These are phyloP conservation scores for Lentinula aciculospora DNA, from an alignment of 768 basidiomycete species.

Conservation along the genomic window DNA sequence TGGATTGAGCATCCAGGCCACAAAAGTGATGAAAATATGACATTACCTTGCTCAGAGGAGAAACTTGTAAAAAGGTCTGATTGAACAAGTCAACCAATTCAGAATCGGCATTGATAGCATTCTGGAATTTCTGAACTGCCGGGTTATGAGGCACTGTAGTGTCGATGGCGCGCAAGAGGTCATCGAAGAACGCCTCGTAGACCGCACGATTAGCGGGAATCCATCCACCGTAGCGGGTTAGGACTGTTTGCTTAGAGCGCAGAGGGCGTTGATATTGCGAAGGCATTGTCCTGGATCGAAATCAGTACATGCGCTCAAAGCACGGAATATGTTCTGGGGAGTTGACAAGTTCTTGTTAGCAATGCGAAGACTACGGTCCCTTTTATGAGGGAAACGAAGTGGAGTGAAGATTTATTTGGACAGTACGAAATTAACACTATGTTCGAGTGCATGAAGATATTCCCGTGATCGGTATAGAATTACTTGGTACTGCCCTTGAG, in stretches of 20 bases:
- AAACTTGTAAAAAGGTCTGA: constrained; percentile 6
- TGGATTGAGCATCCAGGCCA: not conserved
- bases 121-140: not conserved
- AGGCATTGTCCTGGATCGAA: not conserved
- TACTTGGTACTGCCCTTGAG: no score
- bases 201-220: not conserved
- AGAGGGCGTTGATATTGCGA: not conserved
- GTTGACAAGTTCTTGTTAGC: not conserved
- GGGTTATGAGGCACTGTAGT: not conserved
- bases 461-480: no score
- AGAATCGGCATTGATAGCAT: constrained; percentile 1
- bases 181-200: constrained; percentile 2
- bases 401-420: not conserved
- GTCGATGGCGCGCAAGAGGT: not conserved
- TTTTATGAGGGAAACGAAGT: not conserved
- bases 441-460: no score
- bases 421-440: not conserved
- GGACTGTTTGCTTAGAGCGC: not conserved
- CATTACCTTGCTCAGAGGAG: constrained; percentile 1
- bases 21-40: not conserved
- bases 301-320: not conserved
- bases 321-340: not conserved
- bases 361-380: not conserved
- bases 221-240: constrained; percentile 10
- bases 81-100: constrained; percentile 7